Base-by-base conservation (phyloP, 2,329 filamentous ascomycete genomes). In the Colletotrichum nymphaeae region DNA sequence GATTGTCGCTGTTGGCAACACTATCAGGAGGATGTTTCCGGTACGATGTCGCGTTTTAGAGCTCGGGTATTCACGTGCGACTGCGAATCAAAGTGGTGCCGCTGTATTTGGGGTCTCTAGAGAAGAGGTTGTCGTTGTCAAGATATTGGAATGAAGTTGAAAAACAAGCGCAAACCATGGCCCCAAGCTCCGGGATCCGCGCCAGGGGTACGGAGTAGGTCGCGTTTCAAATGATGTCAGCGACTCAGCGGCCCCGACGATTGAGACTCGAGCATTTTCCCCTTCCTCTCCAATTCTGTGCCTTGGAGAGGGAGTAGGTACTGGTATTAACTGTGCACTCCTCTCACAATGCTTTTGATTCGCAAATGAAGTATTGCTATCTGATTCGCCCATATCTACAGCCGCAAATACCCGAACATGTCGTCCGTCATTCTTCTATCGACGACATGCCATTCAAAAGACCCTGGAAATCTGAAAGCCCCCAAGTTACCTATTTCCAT, bases 151-250 rank as follows among this genome's bases (percentile, higher is more conserved):
- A 28, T 56, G 68, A 35, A 12, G 69, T 72, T 37, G 57, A 46
- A 32, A 32, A 24, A 19, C 28, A 14, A 26, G 26, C 56, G 35
- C 67, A 72, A 67, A 72, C 60, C 30, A 19, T 35, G 35, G 59
- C 55, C 91, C 4, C 88, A 90, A 70, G 55, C 65, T 64, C 65
- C 59, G 57, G 19, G 65, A 73, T 74, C 57, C 52, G 63, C 63
- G 68, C 62, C 63, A 74, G 68, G 72, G 72, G 71, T 56, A n/a
- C 28, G 32, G 32, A 35, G 32, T 35, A 5, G 7, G 14, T 32
- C 52, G 59, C 30, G 68, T 74, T 74, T 74, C 72, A 68, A 68
- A 66, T 74, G 65, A 73, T 73, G 67, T 74, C 73, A 74, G 64
- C 49, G 63, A 57, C 67, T 74, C 73, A 74, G 64, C 37, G 63